Base-by-base conservation (phyloP, 495 filamentous ascomycete species). In the Cercophora sp. region DNA sequence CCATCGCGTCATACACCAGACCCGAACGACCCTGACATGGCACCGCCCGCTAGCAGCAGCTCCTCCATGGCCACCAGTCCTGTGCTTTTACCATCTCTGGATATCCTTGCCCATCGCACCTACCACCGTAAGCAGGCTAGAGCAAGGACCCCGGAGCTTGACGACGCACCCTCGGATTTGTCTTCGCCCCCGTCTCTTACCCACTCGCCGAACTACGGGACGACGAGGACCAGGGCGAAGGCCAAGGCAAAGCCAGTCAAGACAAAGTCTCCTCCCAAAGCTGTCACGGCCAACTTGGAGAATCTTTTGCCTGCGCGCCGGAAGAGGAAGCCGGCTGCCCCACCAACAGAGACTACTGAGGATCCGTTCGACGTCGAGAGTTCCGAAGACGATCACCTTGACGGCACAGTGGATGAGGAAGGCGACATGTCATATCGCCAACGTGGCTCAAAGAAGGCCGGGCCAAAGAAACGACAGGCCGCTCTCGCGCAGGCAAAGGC, bases 151-250 rank as follows among this genome's bases (percentile, higher is more conserved):
- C 56, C 70, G 36, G 49, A 63, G 24, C 29, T 45, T 22, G 47
- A 8, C 23, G 56, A 61, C 46, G 29, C 32, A 20, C 22, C 58
- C 31, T 77, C 74, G 6, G 66, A 72, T 26, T 58, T 75, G 11
- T 78, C 75, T 1, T 78, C 75, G 10, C 75, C 74, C 0, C 75
- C 75, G 3, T 78, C 75, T 2, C 67, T 78, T 0, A 78, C 75
- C 8, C 73, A 78, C 53, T 78, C 75, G 2, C 75, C 75, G 2
- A 75, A 77, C 48, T 75, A 70, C 51, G 57, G 47, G 13, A 20
- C 50, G 3, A 15, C 39, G 15, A 63, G 56, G 31, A 31, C 56
- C 1, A 31, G 51, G 3, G 26, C 62, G 47, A 54, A 57, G 56
- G 50, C 60, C 55, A 51, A 65, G 54, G 45, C 68, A 31, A 15